These are phyloP conservation scores for Candida cerambycidarum DNA, from an alignment of 805 yeast genomes.

Conservation along the genomic window DNA sequence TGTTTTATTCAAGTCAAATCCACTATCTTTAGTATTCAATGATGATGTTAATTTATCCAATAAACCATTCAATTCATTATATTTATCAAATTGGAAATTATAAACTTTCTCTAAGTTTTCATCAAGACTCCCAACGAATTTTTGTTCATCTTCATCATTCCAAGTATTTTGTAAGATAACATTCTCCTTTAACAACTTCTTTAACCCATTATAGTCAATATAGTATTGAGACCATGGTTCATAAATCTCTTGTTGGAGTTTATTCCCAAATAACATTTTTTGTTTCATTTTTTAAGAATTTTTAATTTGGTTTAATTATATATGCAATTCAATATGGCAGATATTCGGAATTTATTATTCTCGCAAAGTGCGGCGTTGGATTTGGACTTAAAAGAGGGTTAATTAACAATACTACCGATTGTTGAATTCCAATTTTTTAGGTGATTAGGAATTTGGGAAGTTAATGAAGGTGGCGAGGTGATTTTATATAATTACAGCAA, in stretches of 20 bases:
- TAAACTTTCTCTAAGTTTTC: slow-evolving; percentile 74
- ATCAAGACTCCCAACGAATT: slow-evolving; percentile 66
- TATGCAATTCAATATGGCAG: neutral
- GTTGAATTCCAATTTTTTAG: too few relatives aligned
- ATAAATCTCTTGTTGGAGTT: slow-evolving; percentile 76
- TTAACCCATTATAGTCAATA: slow-evolving; percentile 63
- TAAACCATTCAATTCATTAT: slow-evolving; percentile 62
- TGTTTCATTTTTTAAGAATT: slow-evolving; percentile 10
- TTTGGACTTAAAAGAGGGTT: neutral
- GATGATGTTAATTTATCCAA: slow-evolving; percentile 63
- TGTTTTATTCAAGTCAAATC: slow-evolving; percentile 59
- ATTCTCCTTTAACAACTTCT: slow-evolving; percentile 68
- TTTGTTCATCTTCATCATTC: slow-evolving; percentile 71
- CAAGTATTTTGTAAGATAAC: slow-evolving; percentile 51
- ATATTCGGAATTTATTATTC: neutral
- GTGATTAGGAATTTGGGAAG: too few relatives aligned
- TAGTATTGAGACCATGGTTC: slow-evolving; percentile 85
- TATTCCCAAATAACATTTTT: slow-evolving; percentile 82
- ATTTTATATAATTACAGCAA: too few relatives aligned
- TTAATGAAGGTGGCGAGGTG: too few relatives aligned
- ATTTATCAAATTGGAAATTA: slow-evolving; percentile 66
- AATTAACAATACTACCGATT: too few relatives aligned
- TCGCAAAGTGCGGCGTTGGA: slow-evolving; percentile 3
- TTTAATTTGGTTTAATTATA: neutral
- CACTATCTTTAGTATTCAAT: slow-evolving; percentile 41